Conservation (phyloP, 306 rosid species). For the Cicer chorassanicum region DNA sequence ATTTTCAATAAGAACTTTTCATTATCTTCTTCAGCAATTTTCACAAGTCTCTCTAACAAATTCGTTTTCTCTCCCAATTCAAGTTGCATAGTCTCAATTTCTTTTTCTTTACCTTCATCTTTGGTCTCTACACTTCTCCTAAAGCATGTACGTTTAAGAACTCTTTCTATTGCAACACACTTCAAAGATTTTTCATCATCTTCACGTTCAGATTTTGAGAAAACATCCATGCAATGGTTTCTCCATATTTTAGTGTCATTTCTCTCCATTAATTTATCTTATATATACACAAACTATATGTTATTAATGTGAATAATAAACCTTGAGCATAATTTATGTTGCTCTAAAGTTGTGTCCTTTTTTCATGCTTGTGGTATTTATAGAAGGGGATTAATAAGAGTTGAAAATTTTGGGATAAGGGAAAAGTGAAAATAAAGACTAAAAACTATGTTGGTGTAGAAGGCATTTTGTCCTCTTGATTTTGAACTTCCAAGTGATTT, state of each 20-base stretch:
- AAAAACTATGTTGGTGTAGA: slow-evolving; percentile 1
- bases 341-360: no score
- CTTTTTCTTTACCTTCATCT: slow-evolving; percentile 66
- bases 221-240: slow-evolving; percentile 41
- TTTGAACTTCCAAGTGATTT: no score
- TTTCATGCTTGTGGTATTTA: background rate
- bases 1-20: slow-evolving; percentile 42
- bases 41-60: slow-evolving; percentile 69
- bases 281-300: background rate
- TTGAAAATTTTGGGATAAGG: background rate
- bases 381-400: background rate
- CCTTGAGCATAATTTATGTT: no score
- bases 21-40: slow-evolving; percentile 75
- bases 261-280: slow-evolving; percentile 41
- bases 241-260: slow-evolving; percentile 36
- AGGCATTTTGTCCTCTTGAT: background rate
- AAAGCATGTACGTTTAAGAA: slow-evolving; percentile 37
- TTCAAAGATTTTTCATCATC: slow-evolving; percentile 49
- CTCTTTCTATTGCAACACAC: slow-evolving; percentile 48
- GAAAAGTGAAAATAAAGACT: background rate
- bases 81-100: slow-evolving; percentile 54
- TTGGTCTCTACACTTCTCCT: slow-evolving; percentile 53
- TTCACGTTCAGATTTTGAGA: slow-evolving; percentile 55
- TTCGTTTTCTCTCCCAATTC: slow-evolving; percentile 59
- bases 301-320: background rate